phyloP scores from a whole-genome alignment of 2,329 filamentous ascomycete species.

The Dothideomycetes sp. region DNA sequence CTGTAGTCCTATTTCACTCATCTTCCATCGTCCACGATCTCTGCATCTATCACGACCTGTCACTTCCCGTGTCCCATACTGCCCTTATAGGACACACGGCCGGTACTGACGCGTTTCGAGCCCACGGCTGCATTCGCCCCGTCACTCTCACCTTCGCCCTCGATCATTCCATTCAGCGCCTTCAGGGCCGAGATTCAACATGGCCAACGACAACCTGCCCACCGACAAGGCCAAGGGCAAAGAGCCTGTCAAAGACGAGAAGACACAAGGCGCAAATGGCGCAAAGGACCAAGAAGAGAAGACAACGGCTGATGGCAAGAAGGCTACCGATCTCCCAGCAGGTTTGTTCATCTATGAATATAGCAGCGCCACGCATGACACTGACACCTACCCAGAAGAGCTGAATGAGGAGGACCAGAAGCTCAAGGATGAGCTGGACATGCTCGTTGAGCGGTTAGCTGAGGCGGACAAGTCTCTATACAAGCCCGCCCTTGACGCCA shows the following conservation, averaged over 20 bases:
- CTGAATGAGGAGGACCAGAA: slow-evolving; percentile 97
- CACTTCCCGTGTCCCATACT: too few species aligned
- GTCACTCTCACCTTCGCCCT: too few species aligned
- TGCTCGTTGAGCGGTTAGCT: slow-evolving; percentile 87
- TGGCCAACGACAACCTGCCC: slow-evolving; percentile 88
- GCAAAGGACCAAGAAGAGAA: slow-evolving; percentile 45
- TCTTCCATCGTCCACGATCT: neutral
- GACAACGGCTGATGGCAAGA: slow-evolving; percentile 57
- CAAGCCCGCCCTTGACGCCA: slow-evolving; percentile 83
- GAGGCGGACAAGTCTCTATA: slow-evolving; percentile 63
- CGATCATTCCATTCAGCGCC: too few species aligned
- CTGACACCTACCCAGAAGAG: slow-evolving; percentile 53
- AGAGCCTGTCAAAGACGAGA: slow-evolving; percentile 52
- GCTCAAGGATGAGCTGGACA: slow-evolving; percentile 93
- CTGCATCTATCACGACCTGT: slow-evolving; percentile 10
- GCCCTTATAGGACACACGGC: too few species aligned
- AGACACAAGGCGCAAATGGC: slow-evolving; percentile 35
- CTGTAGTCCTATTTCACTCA: neutral
- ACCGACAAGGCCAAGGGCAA: slow-evolving; percentile 96
- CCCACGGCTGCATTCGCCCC: too few species aligned
- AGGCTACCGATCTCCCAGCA: slow-evolving; percentile 48
- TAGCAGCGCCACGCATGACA: neutral
- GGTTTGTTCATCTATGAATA: slow-evolving; percentile 3
- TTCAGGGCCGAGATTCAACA: too few species aligned
- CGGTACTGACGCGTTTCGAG: too few species aligned